phyloP scores from a whole-genome alignment of 2,329 filamentous ascomycete species.

The Sclerotinia nivalis region DNA sequence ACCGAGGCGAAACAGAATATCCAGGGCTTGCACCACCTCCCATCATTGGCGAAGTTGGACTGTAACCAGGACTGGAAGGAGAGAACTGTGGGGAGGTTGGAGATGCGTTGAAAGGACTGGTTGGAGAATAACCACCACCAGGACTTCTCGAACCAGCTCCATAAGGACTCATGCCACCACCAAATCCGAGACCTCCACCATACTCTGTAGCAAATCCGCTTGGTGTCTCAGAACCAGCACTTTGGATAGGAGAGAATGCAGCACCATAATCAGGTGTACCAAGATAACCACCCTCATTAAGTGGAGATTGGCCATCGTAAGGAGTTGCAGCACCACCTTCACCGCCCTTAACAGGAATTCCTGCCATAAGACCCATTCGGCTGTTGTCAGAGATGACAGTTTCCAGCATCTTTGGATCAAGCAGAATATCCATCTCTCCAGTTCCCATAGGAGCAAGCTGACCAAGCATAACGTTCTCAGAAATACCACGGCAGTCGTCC shows the following conservation, averaged over 20 bases:
- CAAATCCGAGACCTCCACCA: constrained; percentile 47
- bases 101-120: constrained; percentile 57
- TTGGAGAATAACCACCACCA: constrained; percentile 70
- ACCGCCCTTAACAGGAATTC: constrained; percentile 74
- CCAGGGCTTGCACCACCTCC: constrained; percentile 53
- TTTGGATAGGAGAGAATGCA: constrained; percentile 77
- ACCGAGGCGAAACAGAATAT: constrained; percentile 49
- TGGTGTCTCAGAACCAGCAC: constrained; percentile 69
- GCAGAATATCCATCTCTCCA: constrained; percentile 88
- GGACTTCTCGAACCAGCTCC: constrained; percentile 53
- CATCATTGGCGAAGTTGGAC: constrained; percentile 58
- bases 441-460: constrained; percentile 97
- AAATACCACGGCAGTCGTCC: constrained; percentile 96
- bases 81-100: constrained; percentile 51
- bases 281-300: constrained; percentile 69
- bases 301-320: constrained; percentile 84
- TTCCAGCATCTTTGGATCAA: constrained; percentile 94
- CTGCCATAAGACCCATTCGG: constrained; percentile 77
- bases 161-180: constrained; percentile 66
- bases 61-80: constrained; percentile 41
- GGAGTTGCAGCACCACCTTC: constrained; percentile 87
- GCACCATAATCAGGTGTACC: constrained; percentile 59
- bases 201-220: constrained; percentile 65
- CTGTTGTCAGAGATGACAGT: constrained; percentile 93
- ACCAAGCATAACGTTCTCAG: constrained; percentile 97